phyloP scores from a whole-genome alignment of 257 asterid species.

The Nicotiana tomentosiformis region DNA sequence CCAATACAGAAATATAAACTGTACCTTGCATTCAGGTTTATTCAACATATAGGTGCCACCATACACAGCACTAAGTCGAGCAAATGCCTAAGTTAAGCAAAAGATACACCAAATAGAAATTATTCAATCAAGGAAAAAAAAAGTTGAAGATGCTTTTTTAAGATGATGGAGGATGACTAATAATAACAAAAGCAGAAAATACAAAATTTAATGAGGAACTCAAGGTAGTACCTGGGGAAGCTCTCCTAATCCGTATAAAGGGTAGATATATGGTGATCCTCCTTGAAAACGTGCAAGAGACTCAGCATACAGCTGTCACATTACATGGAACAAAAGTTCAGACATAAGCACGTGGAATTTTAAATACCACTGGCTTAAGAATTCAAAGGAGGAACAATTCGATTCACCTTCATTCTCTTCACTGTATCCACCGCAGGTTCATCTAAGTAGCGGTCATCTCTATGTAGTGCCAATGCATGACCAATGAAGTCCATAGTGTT shows the following conservation, averaged over 20 bases:
- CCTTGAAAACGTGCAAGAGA: slow-evolving; percentile 88
- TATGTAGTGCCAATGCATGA: slow-evolving; percentile 78
- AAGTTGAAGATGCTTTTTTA: background rate
- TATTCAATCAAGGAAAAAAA: background rate
- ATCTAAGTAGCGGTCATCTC: slow-evolving; percentile 74
- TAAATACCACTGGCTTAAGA: background rate
- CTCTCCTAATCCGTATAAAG: slow-evolving; percentile 90
- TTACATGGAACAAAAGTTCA: background rate
- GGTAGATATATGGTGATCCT: slow-evolving; percentile 93
- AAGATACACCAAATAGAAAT: background rate
- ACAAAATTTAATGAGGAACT: background rate
- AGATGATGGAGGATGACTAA: background rate
- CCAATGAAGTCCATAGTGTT: slow-evolving; percentile 86
- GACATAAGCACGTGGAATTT: background rate
- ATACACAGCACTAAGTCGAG: slow-evolving; percentile 93
- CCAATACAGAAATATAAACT: background rate
- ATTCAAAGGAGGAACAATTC: background rate
- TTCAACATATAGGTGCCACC: slow-evolving; percentile 96
- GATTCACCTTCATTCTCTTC: slow-evolving; percentile 71
- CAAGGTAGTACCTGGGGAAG: slow-evolving; percentile 70
- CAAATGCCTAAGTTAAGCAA: slow-evolving; percentile 58
- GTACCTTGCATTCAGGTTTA: slow-evolving; percentile 90
- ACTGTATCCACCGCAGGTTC: slow-evolving; percentile 86
- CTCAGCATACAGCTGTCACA: slow-evolving; percentile 71
- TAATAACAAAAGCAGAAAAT: background rate